Evolutionary conservation across 306 rosid genomes (phyloP).

Genomic region (Cicer judaicum): DNA sequence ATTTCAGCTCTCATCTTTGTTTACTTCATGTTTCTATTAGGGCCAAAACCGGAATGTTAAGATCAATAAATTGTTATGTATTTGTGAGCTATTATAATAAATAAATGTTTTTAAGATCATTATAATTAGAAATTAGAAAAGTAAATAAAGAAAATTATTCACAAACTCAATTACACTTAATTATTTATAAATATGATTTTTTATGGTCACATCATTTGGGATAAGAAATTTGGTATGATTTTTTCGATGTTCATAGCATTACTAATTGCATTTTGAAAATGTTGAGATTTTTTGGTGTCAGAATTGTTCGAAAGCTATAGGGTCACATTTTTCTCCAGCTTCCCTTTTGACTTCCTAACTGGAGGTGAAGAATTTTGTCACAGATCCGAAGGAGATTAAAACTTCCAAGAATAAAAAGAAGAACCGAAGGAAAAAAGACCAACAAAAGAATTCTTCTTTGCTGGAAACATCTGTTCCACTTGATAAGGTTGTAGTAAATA

Average conservation of each 20-base stretch:
- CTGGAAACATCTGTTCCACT: conserved; percentile 57
- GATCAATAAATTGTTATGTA: conserved; percentile 6
- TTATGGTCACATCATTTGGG: not conserved
- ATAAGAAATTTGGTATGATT: conserved; percentile 9
- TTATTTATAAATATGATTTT: conserved; percentile 9
- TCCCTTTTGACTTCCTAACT: conserved; percentile 42
- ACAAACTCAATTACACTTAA: not conserved
- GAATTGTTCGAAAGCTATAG: conserved; percentile 23
- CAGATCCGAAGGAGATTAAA: conserved; percentile 79
- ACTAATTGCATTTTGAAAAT: conserved; percentile 27
- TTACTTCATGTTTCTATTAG: conserved; percentile 7
- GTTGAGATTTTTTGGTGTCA: conserved; percentile 18
- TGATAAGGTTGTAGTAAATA: conserved; percentile 55
- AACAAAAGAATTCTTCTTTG: conserved; percentile 63
- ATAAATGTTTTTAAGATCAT: conserved; percentile 5
- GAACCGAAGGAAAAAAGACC: conserved; percentile 85
- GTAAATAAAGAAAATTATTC: conserved; percentile 5
- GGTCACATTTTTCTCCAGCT: conserved; percentile 27
- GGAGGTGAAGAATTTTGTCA: conserved; percentile 43
- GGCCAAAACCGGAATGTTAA: not conserved
- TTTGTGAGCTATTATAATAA: not conserved
- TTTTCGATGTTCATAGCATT: not conserved
- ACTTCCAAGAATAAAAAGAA: conserved; percentile 85
- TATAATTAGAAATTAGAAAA: conserved; percentile 14
- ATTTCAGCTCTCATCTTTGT: conserved; percentile 2